A percentile compares a stretch with the other conserved stretches of the same genome.
Evolutionary conservation across 495 filamentous ascomycete genomes (phyloP).

Genomic region (Daldinia childiae): DNA sequence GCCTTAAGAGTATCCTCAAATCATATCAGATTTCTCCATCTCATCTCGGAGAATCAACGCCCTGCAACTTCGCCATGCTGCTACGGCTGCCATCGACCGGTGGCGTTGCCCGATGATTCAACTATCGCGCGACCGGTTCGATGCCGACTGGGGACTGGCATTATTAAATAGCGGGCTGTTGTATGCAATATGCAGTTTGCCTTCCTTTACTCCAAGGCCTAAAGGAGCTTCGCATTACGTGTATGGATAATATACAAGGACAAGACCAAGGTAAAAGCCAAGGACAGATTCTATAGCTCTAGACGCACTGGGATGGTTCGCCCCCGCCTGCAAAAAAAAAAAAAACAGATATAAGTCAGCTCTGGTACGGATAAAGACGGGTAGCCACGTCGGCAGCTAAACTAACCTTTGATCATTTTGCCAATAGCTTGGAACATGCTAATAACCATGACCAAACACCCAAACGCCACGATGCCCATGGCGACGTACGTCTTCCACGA

Average conservation of each 20-base stretch:
- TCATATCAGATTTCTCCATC: constrained; percentile 25
- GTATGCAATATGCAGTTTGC: constrained; percentile 34
- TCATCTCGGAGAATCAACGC: constrained; percentile 27
- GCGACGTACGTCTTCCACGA: constrained; percentile 80
- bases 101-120: constrained; percentile 32
- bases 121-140: not conserved
- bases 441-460: constrained; percentile 82
- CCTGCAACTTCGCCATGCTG: constrained; percentile 27
- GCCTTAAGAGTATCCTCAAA: constrained; percentile 34
- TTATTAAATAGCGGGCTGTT: constrained; percentile 3
- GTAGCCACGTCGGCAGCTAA: constrained; percentile 23
- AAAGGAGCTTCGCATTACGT: too few relatives aligned
- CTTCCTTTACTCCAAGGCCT: constrained; percentile 5
- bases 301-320: constrained; percentile 47
- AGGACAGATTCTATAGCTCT: constrained; percentile 13
- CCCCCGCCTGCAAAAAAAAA: constrained; percentile 35
- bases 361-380: constrained; percentile 20
- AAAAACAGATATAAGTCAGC: constrained; percentile 37
- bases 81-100: constrained; percentile 26
- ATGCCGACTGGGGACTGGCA: constrained; percentile 5
- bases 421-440: constrained; percentile 77
- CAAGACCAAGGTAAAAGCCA: constrained; percentile 24
- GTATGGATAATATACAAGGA: too few relatives aligned
- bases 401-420: constrained; percentile 67
- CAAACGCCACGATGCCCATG: constrained; percentile 75